Evolutionary conservation across 2,329 filamentous ascomycete genomes (phyloP), one percentile per base, ranked within the genome.

Genomic region (Talaromyces sp.): DNA sequence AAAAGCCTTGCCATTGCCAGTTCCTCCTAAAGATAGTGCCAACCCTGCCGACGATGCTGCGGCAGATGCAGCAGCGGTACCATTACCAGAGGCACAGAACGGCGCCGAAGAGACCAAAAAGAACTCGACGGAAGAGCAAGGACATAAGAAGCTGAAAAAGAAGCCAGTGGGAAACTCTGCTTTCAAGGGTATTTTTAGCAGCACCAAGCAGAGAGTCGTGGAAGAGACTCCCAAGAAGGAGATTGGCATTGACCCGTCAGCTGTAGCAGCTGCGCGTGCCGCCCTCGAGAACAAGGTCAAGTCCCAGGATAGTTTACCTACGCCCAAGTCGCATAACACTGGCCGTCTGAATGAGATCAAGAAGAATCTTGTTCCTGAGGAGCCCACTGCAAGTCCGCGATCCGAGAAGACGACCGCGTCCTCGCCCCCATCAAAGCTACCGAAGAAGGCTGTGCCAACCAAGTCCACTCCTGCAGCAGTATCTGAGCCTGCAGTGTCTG

Each of bases 171-270:
- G 72, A 58, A 79, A 76, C 63, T 70, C 75, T 13, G 77, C 76
- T n/a, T 76, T 82, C 64, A 81, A 81, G 71, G 75, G 72, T 49
- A 76, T 82, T 69, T 82, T 82, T 66, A 75, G 75, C 19, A 74
- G 70, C 37, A 74, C 70, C 66, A 81, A 80, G 70, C 74, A 76
- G 68, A 78, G 77, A 70, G 14, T 19, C 22, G 22, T 27, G 7
- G 71, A 69, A 43, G 72, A 76, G 9, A 70, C 68, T 19, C 69
- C 74, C 10, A 69, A 75, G 69, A 78, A 79, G 66, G 70, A 72
- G 63, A 74, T 72, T 37, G 72, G 71, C 43, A 70, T 71, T 47
- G 73, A 74, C 24, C 69, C 70, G 2, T 78, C 77, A 14, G 75
- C 78, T 50, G 77, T 80, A 60, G 79, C 79, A 47, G 78, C 78